Conservation (phyloP, 2,329 filamentous ascomycete genomes). For the Xylariaceae sp. region DNA sequence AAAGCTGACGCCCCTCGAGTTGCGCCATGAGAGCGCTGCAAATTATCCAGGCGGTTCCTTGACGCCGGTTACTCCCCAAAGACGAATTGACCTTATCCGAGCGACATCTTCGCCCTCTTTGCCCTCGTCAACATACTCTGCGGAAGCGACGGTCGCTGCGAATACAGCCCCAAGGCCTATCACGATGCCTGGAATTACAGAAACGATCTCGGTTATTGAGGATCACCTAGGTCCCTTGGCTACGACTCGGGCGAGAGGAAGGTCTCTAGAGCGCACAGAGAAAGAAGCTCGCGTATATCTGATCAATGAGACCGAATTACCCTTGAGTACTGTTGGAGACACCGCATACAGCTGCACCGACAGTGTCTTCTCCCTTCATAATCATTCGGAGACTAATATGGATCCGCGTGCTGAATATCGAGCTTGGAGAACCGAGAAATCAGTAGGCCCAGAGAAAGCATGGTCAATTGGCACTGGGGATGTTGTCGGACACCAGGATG, state of each 20-base stretch:
- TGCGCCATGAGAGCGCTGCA: slow-evolving; percentile 46
- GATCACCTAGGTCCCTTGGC: slow-evolving; percentile 46
- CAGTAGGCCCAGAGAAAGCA: slow-evolving; percentile 61
- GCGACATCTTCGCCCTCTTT: slow-evolving; percentile 36
- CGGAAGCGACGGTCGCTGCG: too few relatives aligned
- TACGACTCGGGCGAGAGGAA: slow-evolving; percentile 44
- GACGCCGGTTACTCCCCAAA: slow-evolving; percentile 45
- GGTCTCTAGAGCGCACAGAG: slow-evolving; percentile 51
- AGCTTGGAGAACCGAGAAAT: slow-evolving; percentile 51
- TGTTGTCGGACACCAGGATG: slow-evolving; percentile 55
- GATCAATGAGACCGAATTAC: slow-evolving; percentile 35
- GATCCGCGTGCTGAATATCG: slow-evolving; percentile 44
- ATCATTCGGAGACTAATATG: slow-evolving; percentile 30
- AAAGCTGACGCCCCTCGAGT: slow-evolving; percentile 31
- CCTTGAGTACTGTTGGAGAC: slow-evolving; percentile 43
- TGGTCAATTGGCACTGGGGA: slow-evolving; percentile 68
- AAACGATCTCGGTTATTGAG: slow-evolving; percentile 44
- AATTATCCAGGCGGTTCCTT: slow-evolving; percentile 48
- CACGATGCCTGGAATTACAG: slow-evolving; percentile 43
- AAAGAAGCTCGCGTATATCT: slow-evolving; percentile 48
- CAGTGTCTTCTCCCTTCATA: slow-evolving; percentile 21
- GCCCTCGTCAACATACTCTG: slow-evolving; percentile 17
- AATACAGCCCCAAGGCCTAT: slow-evolving; percentile 33
- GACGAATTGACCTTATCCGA: slow-evolving; percentile 42
- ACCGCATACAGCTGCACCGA: slow-evolving; percentile 41